Evolutionary conservation across 768 basidiomycete genomes (phyloP).

Genomic region (Boletus rufocinnamomeus): DNA sequence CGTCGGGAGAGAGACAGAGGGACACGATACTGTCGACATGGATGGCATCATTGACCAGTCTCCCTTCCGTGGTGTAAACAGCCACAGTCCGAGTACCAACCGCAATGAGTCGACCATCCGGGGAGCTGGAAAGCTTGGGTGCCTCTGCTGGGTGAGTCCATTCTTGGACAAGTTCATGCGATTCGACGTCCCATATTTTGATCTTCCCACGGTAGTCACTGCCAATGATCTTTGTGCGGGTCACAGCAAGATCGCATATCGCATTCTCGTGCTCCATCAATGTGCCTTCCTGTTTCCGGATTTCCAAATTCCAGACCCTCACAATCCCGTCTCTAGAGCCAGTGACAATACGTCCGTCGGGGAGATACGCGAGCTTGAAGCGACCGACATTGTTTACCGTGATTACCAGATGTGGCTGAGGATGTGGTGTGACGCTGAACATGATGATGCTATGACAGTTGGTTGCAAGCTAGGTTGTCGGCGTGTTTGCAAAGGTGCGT

Average conservation of each 20-base stretch:
- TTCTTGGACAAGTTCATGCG: neutral
- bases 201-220: neutral
- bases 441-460: neutral
- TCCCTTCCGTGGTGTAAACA: no score
- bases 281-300: no score
- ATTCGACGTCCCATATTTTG: slow-evolving; percentile 5
- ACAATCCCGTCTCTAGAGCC: no score
- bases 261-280: neutral
- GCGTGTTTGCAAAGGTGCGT: neutral
- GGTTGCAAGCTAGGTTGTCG: neutral
- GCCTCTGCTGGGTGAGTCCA: neutral
- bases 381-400: no score
- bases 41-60: no score
- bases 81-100: no score
- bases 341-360: no score
- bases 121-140: neutral
- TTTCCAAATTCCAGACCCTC: no score
- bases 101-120: slow-evolving; percentile 1
- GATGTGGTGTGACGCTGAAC: neutral
- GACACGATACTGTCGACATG: no score
- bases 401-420: no score
- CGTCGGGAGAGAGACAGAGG: no score
- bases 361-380: no score
- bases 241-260: neutral
- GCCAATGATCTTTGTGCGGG: neutral